Evolutionary conservation across 495 filamentous ascomycete genomes (phyloP), one percentile per base, ranked within the genome.

Genomic region (Trichoderma asperelloides): DNA sequence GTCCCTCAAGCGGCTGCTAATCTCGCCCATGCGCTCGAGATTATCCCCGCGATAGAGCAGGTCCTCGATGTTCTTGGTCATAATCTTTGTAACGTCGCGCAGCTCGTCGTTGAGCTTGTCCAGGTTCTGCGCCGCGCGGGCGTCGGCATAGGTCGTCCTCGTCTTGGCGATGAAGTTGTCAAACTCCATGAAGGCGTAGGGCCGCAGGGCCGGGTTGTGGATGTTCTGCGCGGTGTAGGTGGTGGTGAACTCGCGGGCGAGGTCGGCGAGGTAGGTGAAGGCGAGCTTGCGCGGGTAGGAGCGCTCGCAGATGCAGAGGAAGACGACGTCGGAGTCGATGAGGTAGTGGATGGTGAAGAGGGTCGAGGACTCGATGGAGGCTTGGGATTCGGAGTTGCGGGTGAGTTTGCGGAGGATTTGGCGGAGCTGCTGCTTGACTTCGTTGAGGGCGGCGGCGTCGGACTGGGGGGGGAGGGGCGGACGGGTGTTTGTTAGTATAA

Each of bases 61-160:
- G 76, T 99, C 95, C 80, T 99, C 95, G 73, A 99, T 99, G 76
- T 99, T 99, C 85, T 98, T 99, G 40, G 95, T 98, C 95, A 99
- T 99, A 70, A 98, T 93, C 77, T 96, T 92, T 16, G 95, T 97
- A 65, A 99, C 95, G 84, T 98, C 95, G 72, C 92, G 88, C 55
- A 99, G 85, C 82, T 99, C 95, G 74, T 96, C 91, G 72, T 97
- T 96, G 69, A 97, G 78, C 72, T 91, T 91, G 75, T 92, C 91
- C 51, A 97, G 83, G 76, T 97, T 97, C 74, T 85, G 82, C 7
- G 90, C 88, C 5, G 96, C 95, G 67, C 96, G 90, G 65, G 87
- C 88, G 75, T 98, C 94, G 71, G 95, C 91, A 79, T 99, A 99
- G 9, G 93, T 91, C 69, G 91, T 90, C 80, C 94, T 96, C 65